Percentiles rank a stretch among this genome's conserved stretches.
phyloP scores from a whole-genome alignment of 2,329 filamentous ascomycete species.

The Cyphellophora europaea region DNA sequence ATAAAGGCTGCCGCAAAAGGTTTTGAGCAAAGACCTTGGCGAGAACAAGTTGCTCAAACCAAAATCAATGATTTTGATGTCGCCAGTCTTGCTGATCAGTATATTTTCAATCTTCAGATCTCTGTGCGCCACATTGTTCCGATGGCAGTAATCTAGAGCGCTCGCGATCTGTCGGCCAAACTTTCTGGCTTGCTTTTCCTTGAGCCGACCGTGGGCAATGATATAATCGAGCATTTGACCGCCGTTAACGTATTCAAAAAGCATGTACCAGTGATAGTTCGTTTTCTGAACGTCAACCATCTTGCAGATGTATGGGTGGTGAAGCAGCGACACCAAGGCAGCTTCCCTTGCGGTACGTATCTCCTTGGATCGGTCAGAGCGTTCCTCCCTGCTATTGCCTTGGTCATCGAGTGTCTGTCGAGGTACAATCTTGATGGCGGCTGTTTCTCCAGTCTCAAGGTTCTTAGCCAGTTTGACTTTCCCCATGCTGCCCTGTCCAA shows the following conservation, averaged over 20 bases:
- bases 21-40: slow-evolving; percentile 76
- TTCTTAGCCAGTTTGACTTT: slow-evolving; percentile 95
- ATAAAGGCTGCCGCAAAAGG: slow-evolving; percentile 94
- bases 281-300: slow-evolving; percentile 93
- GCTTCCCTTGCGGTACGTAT: slow-evolving; percentile 90
- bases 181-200: slow-evolving; percentile 96
- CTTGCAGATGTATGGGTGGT: slow-evolving; percentile 91
- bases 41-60: slow-evolving; percentile 93
- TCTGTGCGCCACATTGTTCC: slow-evolving; percentile 95
- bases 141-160: slow-evolving; percentile 91
- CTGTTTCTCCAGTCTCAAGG: slow-evolving; percentile 83
- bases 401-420: slow-evolving; percentile 82
- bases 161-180: slow-evolving; percentile 97
- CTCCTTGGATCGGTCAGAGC: slow-evolving; percentile 93
- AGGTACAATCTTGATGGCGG: slow-evolving; percentile 95
- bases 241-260: slow-evolving; percentile 97
- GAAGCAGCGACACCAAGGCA: slow-evolving; percentile 87
- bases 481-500: slow-evolving; percentile 96
- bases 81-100: slow-evolving; percentile 94
- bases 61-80: slow-evolving; percentile 99
- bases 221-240: slow-evolving; percentile 99
- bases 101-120: slow-evolving; percentile 99
- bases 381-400: slow-evolving; percentile 62
- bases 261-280: slow-evolving; percentile 99
- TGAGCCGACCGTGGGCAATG: slow-evolving; percentile 92